phyloP scores from a whole-genome alignment of 208 protist genomes.

The Leishmania tropica region DNA sequence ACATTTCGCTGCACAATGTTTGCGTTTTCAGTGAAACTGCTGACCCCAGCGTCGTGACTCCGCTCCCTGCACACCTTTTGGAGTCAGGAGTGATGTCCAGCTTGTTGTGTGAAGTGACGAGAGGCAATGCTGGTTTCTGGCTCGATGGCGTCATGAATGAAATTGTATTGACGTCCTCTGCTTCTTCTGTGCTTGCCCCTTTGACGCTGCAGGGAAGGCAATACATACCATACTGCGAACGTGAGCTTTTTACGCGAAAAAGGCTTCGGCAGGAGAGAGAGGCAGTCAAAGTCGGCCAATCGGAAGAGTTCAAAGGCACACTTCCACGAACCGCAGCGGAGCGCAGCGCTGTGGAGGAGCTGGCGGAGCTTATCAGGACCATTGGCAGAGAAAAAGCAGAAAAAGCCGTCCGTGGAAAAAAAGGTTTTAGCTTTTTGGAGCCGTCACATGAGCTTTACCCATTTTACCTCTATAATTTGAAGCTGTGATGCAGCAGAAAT shows the following conservation, averaged over 20 bases:
- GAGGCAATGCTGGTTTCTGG: slow-evolving; percentile 59
- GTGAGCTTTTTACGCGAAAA: slow-evolving; percentile 45
- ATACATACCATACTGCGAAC: slow-evolving; percentile 55
- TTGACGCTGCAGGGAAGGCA: slow-evolving; percentile 44
- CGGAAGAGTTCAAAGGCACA: slow-evolving; percentile 44
- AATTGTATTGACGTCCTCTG: slow-evolving; percentile 38
- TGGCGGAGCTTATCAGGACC: slow-evolving; percentile 58
- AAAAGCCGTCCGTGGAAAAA: slow-evolving; percentile 62
- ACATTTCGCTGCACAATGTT: slow-evolving; percentile 83
- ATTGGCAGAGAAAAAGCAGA: slow-evolving; percentile 76
- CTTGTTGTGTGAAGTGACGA: slow-evolving; percentile 38
- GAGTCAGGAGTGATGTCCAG: slow-evolving; percentile 59
- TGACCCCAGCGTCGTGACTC: slow-evolving; percentile 35
- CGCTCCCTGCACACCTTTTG: slow-evolving; percentile 61
- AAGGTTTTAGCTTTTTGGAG: slow-evolving; percentile 86
- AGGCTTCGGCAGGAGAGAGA: slow-evolving; percentile 31
- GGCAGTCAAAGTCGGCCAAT: slow-evolving; percentile 12
- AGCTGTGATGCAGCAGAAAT: slow-evolving; percentile 6
- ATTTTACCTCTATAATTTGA: slow-evolving; percentile 73
- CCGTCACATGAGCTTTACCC: slow-evolving; percentile 61
- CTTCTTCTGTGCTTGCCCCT: slow-evolving; percentile 53
- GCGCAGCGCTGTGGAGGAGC: slow-evolving; percentile 62
- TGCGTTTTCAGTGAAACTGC: slow-evolving; percentile 69
- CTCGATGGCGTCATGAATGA: slow-evolving; percentile 68
- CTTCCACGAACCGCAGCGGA: slow-evolving; percentile 52